Base-by-base conservation (phyloP, 345 rosid species). In the Leavenworthia alabamica region DNA sequence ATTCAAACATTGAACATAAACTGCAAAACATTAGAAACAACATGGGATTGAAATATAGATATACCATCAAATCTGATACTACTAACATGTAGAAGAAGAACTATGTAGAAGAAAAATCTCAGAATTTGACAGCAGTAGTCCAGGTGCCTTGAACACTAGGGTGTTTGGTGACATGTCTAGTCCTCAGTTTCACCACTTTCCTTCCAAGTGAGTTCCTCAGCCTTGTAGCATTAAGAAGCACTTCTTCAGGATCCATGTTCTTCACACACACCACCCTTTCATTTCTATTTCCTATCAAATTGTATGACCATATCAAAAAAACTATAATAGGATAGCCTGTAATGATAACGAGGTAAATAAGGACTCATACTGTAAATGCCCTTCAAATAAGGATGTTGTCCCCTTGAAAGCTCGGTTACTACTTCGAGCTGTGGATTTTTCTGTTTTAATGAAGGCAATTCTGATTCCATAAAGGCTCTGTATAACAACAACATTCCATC, bases 71-170 rank as follows among this genome's bases (percentile, higher is more conserved):
- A 33, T 47, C 40, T 17, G 32, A 19, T 17, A 22, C 27, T 45
- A 35, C 32, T 6, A 48, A 28, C 35, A 8, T 12, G n/a, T 42
- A 59, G 8, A 20, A 68, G 48, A 46, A 56, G 29, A 35, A 36
- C 16, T 29, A 32, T 29, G 9, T 52, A 32, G 33, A 59, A 55
- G 42, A 32, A 57, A 56, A 43, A 19, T 55, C 23, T 83, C 76
- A 86, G 66, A 81, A 74, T n/a, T 78, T 71, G 64, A 78, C 46
- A 6, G 70, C 85, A 1, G 99, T 83, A 1, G 89, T 75, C 99
- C 99, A 87, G 0, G 91, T 86, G 54, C 96, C 99, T 70, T 89
- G 97, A 56, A 89, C 97, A 9, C 96, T 85, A 0, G 96, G 97
- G 43, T 85, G 85, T 50, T 78, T 77, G 23, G 91, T 89, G 13